A percentile compares a stretch with the other conserved stretches of the same genome.
These are phyloP conservation scores for Xanthoceras sorbifolium DNA, from an alignment of 345 rosid species.

Conservation along the genomic window DNA sequence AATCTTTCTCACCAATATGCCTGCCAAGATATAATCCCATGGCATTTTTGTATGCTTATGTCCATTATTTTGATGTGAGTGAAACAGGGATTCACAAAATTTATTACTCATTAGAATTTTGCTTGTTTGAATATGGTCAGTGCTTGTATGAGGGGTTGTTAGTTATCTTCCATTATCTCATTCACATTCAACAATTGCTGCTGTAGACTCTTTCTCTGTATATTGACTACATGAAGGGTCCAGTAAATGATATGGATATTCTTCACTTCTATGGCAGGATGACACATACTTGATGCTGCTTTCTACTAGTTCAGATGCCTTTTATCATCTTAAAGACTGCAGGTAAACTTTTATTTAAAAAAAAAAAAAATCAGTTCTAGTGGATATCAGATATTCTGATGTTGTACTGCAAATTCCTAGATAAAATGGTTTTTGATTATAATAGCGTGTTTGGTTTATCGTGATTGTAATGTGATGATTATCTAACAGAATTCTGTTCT, in stretches of 20 bases:
- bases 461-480: not conserved
- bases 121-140: not conserved
- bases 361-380: not conserved
- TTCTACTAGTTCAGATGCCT: conserved; percentile 94
- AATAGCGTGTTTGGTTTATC: not conserved
- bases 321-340: conserved; percentile 97
- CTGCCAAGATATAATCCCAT: conserved; percentile 94
- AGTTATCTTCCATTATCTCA: not conserved
- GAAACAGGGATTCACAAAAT: conserved; percentile 12
- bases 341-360: conserved; percentile 46
- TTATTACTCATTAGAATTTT: not conserved
- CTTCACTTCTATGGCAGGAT: conserved; percentile 50
- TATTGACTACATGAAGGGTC: conserved; percentile 7
- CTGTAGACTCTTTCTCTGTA: not conserved
- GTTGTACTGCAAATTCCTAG: conserved; percentile 5
- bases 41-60: conserved; percentile 95
- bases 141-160: not conserved
- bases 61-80: conserved; percentile 95
- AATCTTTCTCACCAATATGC: conserved; percentile 97
- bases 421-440: conserved; percentile 6
- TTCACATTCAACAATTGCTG: conserved; percentile 9
- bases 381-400: not conserved
- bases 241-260: conserved; percentile 20
- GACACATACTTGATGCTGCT: conserved; percentile 92
- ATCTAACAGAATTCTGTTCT: not conserved